A percentile compares a stretch with the other conserved stretches of the same genome.
phyloP scores from a whole-genome alignment of 768 basidiomycete species.

The Boletus rubescentipes region DNA sequence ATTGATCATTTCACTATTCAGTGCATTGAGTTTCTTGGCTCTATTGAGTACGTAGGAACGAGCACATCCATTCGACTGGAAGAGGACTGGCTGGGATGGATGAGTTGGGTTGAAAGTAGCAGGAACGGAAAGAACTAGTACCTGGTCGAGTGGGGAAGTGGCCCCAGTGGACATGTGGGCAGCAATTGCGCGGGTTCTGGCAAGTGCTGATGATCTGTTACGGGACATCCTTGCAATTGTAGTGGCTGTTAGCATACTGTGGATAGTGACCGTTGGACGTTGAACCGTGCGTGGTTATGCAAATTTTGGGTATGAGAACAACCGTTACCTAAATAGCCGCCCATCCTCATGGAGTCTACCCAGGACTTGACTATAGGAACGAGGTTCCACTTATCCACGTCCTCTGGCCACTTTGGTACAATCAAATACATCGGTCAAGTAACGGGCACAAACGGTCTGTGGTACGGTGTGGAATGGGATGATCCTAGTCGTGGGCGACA shows the following conservation, averaged over 20 bases:
- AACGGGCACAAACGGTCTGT: conserved; percentile 59
- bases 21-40: conserved; percentile 75
- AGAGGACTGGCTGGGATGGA: conserved; percentile 52
- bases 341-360: conserved; percentile 6
- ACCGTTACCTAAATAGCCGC: conserved; percentile 15
- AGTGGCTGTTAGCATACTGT: conserved; percentile 29
- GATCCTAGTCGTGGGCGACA: conserved; percentile 83
- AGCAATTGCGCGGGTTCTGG: conserved; percentile 32
- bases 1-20: conserved; percentile 76
- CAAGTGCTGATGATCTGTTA: conserved; percentile 24
- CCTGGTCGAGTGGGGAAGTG: conserved; percentile 24
- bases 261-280: not conserved
- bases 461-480: conserved; percentile 99
- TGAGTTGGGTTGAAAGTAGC: conserved; percentile 1
- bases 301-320: conserved; percentile 12
- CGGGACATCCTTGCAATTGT: conserved; percentile 31
- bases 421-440: conserved; percentile 69
- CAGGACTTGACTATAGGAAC: conserved; percentile 37
- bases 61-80: conserved; percentile 61
- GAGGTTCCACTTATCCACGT: conserved; percentile 53
- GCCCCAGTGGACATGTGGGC: conserved; percentile 36
- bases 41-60: conserved; percentile 81
- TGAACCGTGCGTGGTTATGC: conserved; percentile 1
- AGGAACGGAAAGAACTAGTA: conserved; percentile 2
- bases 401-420: conserved; percentile 58